Base-by-base conservation (phyloP, 495 filamentous ascomycete species). In the Schizothecium vesticola region DNA sequence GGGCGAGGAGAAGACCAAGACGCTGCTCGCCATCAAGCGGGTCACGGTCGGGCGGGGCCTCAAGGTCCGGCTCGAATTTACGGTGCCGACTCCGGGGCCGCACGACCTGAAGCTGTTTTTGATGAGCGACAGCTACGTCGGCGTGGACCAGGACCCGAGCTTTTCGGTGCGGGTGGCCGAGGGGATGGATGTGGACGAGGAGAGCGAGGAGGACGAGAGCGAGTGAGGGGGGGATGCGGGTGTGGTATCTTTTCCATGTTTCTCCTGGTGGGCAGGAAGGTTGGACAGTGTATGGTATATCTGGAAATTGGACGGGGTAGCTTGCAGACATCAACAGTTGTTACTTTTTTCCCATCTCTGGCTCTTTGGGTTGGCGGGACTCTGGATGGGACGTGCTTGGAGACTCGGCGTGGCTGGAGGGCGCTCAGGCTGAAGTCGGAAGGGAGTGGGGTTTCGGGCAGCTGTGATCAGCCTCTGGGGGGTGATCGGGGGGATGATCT, bases 81-180 rank as follows among this genome's bases (percentile, higher is more conserved):
- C 92, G 8, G 90, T 97, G 67, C 93, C 92, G 26, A 89, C 88
- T 43, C 86, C 91, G 63, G 95, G 95, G 31, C 85, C 92, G 71
- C 91, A 97, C 79, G 88, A 96, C 65, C 80, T 99, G 75, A 97
- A 92, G 74, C 83, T 97, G 65, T 97, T 91, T 79, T 82, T 98
- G 77, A 96, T 99, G 92, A 92, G 95, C 77, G 95, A 99, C 80
- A 96, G 92, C 78, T 99, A 97, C 79, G 87, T 97, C 21, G 96
- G 96, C 8, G 93, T 99, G 57, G 95, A 99, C 82, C 95, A 98
- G 77, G 95, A 95, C 65, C 95, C 94, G 36, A 86, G 86, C 2
- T 97, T 99, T 75, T 89, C 85, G 59, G 89, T 98, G 31, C 89
- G 83, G 63, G 95, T 90, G 22, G 92, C 89, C 16, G 94, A 98